Evolutionary conservation across 1,284 basidiomycete species (phyloP), one percentile per base, ranked within the genome.

Genomic region (Phaffia rhodozyma): DNA sequence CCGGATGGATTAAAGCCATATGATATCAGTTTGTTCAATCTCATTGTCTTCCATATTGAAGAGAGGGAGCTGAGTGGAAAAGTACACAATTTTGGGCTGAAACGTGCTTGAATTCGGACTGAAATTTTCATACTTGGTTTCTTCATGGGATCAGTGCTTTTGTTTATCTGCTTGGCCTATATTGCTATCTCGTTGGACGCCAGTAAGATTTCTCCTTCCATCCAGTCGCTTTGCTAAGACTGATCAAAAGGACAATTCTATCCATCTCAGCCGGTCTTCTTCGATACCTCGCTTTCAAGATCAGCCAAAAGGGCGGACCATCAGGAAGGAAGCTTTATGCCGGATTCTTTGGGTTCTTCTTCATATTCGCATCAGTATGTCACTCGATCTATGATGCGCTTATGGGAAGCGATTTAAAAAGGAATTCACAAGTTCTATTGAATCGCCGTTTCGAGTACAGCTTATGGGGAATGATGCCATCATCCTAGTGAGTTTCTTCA

Each of bases 121-220:
- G 29, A 5, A 6, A 50, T 57, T 38, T 49, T 52, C 25, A 43
- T 30, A 11, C 63, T 54, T 49, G 6, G 1, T n/a, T 51, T 30
- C 43, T 20, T 47, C 21, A 53, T 48, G 7, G 38, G 38, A 52
- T 48, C 38, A 58, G 57, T 76, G 27, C 71, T 75, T 11, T 70
- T 76, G 27, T 77, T 77, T 69, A 73, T 77, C 62, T 72, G 70
- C 18, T 70, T 77, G 20, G 92, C 92, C 0, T 98, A 97, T 77
- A 87, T 97, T 77, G 86, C 93, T 3, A 87, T 97, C 58, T 91
- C 91, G 0, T 81, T 97, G 49, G 93, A 98, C 71, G 38, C 38
- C 16, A 43, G 38, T 43, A 16, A 16, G 38, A 43, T 68, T 68
- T 16, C 5, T 21, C 54, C 20, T 27, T 6, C 29, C 27, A 30